Evolutionary conservation across 2,329 filamentous ascomycete genomes (phyloP), one percentile per base, ranked within the genome.

Genomic region (Elsinoe batatas): DNA sequence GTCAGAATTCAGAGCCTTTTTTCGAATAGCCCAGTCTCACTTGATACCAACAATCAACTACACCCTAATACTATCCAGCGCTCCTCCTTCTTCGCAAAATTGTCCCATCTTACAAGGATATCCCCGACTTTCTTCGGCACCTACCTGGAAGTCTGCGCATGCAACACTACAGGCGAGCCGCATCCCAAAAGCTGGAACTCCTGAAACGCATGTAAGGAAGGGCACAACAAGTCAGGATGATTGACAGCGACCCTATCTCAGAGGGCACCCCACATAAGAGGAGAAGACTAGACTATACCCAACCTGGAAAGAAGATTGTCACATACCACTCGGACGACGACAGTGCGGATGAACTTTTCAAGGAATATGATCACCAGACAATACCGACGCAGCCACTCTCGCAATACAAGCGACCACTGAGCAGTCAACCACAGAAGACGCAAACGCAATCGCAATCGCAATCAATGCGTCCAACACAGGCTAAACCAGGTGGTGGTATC

Each of bases 311-410:
- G 56, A 64, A 69, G 37, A 49, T 17, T 42, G 53, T 54, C 54
- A 58, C 59, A 20, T 67, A 62, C 63, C 61, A 64, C 56, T 74
- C 71, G 8, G 68, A 72, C 33, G 65, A 71, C 18, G 75, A 76
- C 58, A 72, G 68, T 59, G 73, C 70, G 6, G 76, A 78, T 57
- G 74, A 76, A 7, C 62, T 73, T 1, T 69, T 77, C 40, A 76
- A 77, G 56, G 75, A 78, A 42, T 71, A 76, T 55, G 71, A 70
- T 42, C 66, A 74, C 62, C 73, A 79, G 58, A 79, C 76, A 10
- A 64, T 77, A 53, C 63, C 56, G 61, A 64, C 62, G 63, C 66
- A 61, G 35, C 59, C 56, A n/a, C 56, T 61, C 15, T 46, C 57
- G 26, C 59, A 58, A 11, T 63, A 60, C 50, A 62, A 63, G 58